These are phyloP conservation scores for Candida ipomoeae DNA, from an alignment of 805 yeast species.

Conservation along the genomic window DNA sequence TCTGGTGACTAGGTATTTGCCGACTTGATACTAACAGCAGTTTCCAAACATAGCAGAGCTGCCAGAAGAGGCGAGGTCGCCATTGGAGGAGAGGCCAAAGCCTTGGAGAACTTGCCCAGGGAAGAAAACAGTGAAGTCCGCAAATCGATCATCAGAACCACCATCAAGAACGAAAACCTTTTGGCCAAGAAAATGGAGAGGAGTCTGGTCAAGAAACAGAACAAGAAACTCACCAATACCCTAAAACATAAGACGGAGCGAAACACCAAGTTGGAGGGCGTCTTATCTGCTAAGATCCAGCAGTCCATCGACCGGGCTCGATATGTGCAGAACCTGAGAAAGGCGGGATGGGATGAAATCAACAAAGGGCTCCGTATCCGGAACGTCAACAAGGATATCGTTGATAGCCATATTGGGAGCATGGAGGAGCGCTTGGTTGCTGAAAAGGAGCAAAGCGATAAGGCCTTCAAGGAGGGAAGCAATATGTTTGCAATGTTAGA, in stretches of 20 bases:
- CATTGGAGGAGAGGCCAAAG: conserved; percentile 44
- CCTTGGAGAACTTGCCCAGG: conserved; percentile 52
- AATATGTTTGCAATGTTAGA: conserved; percentile 38
- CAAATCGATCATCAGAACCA: conserved; percentile 62
- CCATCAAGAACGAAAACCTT: conserved; percentile 61
- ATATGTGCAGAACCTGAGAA: conserved; percentile 57
- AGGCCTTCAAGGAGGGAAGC: conserved; percentile 10
- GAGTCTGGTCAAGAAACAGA: conserved; percentile 27
- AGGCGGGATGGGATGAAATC: conserved; percentile 69
- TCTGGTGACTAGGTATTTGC: too few relatives aligned
- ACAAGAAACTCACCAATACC: conserved; percentile 29
- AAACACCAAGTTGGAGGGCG: conserved; percentile 50
- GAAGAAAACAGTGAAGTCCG: conserved; percentile 56
- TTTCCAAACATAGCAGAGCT: conserved; percentile 70
- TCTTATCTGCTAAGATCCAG: conserved; percentile 56
- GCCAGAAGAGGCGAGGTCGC: conserved; percentile 62
- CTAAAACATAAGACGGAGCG: conserved; percentile 41
- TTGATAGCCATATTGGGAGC: conserved; percentile 2
- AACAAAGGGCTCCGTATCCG: conserved; percentile 44
- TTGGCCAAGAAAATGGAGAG: conserved; percentile 53
- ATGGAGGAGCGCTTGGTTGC: conserved; percentile 2
- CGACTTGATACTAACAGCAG: conserved; percentile 23
- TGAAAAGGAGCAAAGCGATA: conserved; percentile 6
- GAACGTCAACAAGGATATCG: conserved; percentile 8
- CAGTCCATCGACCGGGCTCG: conserved; percentile 63